Conservation (phyloP, 768 basidiomycete genomes). For the Tephrocybe sp. region DNA sequence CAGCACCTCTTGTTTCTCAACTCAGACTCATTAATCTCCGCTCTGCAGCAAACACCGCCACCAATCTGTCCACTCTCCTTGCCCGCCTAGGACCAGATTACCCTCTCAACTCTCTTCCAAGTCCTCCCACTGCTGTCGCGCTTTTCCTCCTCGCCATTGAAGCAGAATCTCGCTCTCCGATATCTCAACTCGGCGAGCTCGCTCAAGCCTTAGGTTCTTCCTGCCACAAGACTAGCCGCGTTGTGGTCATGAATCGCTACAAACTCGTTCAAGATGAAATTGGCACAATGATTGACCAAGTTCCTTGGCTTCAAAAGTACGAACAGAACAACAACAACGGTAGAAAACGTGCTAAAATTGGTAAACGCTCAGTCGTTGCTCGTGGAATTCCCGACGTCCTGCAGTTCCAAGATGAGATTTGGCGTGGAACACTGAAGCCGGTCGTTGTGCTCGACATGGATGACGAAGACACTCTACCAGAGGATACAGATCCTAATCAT, state of each 20-base stretch:
- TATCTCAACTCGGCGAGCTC: slow-evolving; percentile 54
- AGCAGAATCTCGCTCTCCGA: slow-evolving; percentile 51
- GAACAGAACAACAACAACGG: slow-evolving; percentile 24
- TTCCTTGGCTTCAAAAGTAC: slow-evolving; percentile 74
- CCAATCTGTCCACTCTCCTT: slow-evolving; percentile 42
- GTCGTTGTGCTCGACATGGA: slow-evolving; percentile 36
- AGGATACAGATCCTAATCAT: background rate
- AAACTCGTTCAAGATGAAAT: slow-evolving; percentile 61
- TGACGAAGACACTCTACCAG: slow-evolving; percentile 18
- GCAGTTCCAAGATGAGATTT: slow-evolving; percentile 63
- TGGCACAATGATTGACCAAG: slow-evolving; percentile 53
- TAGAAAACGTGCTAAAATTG: slow-evolving; percentile 53
- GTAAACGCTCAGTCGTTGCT: slow-evolving; percentile 64
- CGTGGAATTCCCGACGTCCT: slow-evolving; percentile 69
- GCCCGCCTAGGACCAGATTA: slow-evolving; percentile 33
- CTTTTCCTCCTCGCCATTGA: slow-evolving; percentile 69
- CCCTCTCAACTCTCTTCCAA: slow-evolving; percentile 34
- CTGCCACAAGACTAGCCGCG: slow-evolving; percentile 42
- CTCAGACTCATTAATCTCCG: slow-evolving; percentile 39
- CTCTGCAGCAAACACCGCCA: slow-evolving; percentile 41
- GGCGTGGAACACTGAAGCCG: slow-evolving; percentile 39
- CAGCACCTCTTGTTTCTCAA: slow-evolving; percentile 32
- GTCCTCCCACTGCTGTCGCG: slow-evolving; percentile 60
- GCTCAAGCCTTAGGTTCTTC: slow-evolving; percentile 53
- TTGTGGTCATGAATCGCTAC: slow-evolving; percentile 67